Evolutionary conservation across 2,329 filamentous ascomycete genomes (phyloP), one percentile per base, ranked within the genome.

Genomic region (Hirsutella minnesotensis): DNA sequence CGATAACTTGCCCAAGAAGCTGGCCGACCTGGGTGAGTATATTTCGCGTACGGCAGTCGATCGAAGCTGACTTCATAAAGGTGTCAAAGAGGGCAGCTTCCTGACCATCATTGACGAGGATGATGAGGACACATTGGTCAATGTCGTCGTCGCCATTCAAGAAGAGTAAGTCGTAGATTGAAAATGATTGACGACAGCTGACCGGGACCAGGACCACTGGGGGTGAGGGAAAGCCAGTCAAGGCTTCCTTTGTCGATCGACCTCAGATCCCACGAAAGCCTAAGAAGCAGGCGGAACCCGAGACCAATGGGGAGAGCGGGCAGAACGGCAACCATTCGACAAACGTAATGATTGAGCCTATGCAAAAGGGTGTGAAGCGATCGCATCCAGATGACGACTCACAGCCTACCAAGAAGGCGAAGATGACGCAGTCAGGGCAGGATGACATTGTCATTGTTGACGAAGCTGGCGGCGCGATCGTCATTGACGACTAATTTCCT

Each of bases 101-200:
- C 63, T 96, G 49, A 94, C 86, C 0, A 68, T 96, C 41, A 80
- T 83, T n/a, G 92, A 94, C 44, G 83, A 87, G 38, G 83, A 89
- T 42, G 82, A 86, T 35, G 72, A 82, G 1, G 70, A 77, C 39
- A 73, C 83, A 0, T 81, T 84, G 46, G 82, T 95, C 43, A 90
- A 95, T 49, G 72, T 96, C 2, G 73, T 90, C 41, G 68, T 95
- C 13, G 74, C 77, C 49, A 70, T 87, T 42, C 72, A 79, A 51
- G 72, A 79, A 58, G 67, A 72, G 75, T 81, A 68, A 42, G 73
- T 63, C 9, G 16, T 21, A 15, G 19, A 16, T 1, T 27, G 37
- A 13, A 27, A 29, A 12, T 7, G 16, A 10, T 10, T 16, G 44
- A 40, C 10, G 19, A 39, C 38, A 45, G 43, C 60, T 66, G 51